Percentiles rank a stretch among this genome's conserved stretches.
Evolutionary conservation across 148 eudicot species (phyloP).

Genomic region (Chenopodium quinoa): DNA sequence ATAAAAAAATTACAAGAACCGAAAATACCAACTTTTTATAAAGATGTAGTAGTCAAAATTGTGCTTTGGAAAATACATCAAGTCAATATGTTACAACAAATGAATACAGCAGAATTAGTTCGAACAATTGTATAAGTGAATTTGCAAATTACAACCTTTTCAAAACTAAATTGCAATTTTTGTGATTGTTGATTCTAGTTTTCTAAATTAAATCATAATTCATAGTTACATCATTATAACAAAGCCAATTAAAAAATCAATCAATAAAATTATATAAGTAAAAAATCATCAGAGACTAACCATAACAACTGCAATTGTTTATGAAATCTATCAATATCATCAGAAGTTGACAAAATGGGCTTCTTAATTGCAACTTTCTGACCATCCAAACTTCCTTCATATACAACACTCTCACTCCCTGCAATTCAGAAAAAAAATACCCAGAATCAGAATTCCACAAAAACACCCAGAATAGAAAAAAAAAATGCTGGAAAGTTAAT

Average conservation of each 20-base stretch:
- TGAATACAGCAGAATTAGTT: no score
- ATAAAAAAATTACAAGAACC: background rate
- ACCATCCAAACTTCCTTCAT: conserved; percentile 72
- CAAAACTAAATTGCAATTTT: no score
- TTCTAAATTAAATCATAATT: no score
- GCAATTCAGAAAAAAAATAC: conserved; percentile 10
- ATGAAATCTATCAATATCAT: conserved; percentile 77
- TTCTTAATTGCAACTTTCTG: conserved; percentile 76
- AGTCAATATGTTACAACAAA: no score
- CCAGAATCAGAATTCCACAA: conserved; percentile 8
- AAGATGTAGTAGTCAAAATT: no score
- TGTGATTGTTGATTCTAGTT: no score
- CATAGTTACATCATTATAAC: no score
- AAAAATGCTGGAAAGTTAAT: background rate
- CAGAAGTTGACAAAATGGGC: conserved; percentile 84
- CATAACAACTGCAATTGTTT: conserved; percentile 82
- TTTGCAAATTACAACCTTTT: no score
- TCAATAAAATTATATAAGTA: background rate
- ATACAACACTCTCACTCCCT: conserved; percentile 93
- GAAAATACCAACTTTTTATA: background rate
- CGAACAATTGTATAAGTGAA: no score
- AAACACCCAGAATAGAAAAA: background rate
- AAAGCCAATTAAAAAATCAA: no score
- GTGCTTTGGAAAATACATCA: no score
- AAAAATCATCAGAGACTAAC: conserved; percentile 26